These are phyloP conservation scores for Cercospora sp. DNA, from an alignment of 2,329 filamentous ascomycete genomes.

Conservation along the genomic window DNA sequence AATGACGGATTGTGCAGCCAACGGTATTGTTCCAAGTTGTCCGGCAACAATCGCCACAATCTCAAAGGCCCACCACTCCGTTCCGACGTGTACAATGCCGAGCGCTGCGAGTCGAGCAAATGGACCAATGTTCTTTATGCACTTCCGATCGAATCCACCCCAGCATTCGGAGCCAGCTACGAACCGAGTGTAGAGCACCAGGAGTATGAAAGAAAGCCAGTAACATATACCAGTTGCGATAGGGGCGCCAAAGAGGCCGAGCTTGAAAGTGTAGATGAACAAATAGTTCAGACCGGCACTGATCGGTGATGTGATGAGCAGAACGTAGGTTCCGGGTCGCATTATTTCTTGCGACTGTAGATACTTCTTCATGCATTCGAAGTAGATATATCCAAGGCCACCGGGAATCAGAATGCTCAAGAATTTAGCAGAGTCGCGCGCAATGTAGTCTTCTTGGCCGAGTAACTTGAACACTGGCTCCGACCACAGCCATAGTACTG, in stretches of 20 bases:
- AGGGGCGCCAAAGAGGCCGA: slow-evolving; percentile 77
- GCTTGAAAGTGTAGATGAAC: slow-evolving; percentile 68
- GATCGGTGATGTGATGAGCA: slow-evolving; percentile 61
- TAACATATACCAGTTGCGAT: slow-evolving; percentile 82
- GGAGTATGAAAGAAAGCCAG: slow-evolving; percentile 76
- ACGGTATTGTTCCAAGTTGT: slow-evolving; percentile 71
- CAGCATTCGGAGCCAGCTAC: slow-evolving; percentile 73
- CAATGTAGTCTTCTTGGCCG: slow-evolving; percentile 77
- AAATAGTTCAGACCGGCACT: slow-evolving; percentile 62
- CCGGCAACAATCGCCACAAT: slow-evolving; percentile 83
- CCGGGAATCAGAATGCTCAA: slow-evolving; percentile 74
- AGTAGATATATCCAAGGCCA: slow-evolving; percentile 83
- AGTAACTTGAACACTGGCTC: slow-evolving; percentile 72
- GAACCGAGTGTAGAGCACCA: slow-evolving; percentile 71
- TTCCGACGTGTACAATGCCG: slow-evolving; percentile 77
- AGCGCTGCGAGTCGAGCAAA: slow-evolving; percentile 74
- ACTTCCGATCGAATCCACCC: slow-evolving; percentile 67
- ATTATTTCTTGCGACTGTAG: slow-evolving; percentile 63
- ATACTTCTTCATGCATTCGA: slow-evolving; percentile 70
- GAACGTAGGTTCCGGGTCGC: slow-evolving; percentile 63
- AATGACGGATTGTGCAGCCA: slow-evolving; percentile 83
- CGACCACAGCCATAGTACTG: slow-evolving; percentile 71
- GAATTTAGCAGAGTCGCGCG: slow-evolving; percentile 70
- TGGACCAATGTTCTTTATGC: slow-evolving; percentile 64
- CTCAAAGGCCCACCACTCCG: slow-evolving; percentile 94